Evolutionary conservation across 768 basidiomycete genomes (phyloP), one percentile per base, ranked within the genome.

Genomic region (Rhodocollybia butyracea): DNA sequence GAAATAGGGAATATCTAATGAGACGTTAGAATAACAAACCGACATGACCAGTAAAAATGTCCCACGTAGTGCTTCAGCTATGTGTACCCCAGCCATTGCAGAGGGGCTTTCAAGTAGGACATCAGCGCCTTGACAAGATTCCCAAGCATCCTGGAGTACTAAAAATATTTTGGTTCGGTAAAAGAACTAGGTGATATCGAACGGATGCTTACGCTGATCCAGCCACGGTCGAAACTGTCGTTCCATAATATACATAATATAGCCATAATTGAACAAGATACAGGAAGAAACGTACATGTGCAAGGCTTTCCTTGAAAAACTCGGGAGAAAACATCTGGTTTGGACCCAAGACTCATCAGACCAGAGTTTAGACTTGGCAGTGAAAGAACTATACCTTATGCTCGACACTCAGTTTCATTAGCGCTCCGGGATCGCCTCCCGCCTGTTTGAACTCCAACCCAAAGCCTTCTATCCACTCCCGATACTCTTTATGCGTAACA

Each of bases 1-100:
- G 72, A 87, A 84, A 68, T 86, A 87, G 0, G 86, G 85, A 43
- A 87, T 85, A 40, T 75, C 76, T 76, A 19, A 26, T 22, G 47
- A 22, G 34, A 31, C 17, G 26, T 27, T 30, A 42, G 29, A 19
- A 12, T n/a, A 15, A 34, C 29, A 12, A 32, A 27, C 11, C 10
- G 19, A 40, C n/a, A 19, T n/a, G 13, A 40, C 12, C 30, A 36
- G 30, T 30, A 26, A 24, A 26, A 24, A 17, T 21, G 15, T n/a
- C 19, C 27, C 54, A 80, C 82, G 71, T 15, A 86, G 69, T 3
- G 81, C 83, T 66, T 88, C 86, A 10, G 86, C 83, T 56, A 88
- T 86, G 64, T 88, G 86, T 2, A 87, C 80, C 39, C 86, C 86
- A 3, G 83, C 80, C 83, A 87, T 85, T 1, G 84, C 81, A 3